Base-by-base conservation (phyloP, 2,329 filamentous ascomycete genomes). In the Ceratocystis destructans region DNA sequence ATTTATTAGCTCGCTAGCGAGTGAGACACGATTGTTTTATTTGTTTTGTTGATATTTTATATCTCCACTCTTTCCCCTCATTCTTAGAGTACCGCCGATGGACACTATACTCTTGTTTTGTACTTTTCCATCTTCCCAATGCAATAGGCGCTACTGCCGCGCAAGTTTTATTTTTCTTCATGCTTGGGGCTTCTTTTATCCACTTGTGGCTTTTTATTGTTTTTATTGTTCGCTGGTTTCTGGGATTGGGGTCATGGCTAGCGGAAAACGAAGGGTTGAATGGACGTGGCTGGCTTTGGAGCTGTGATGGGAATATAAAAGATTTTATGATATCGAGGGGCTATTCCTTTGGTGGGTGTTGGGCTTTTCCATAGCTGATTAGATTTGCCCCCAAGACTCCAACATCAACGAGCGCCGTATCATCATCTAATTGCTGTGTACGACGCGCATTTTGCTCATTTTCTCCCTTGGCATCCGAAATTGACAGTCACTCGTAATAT, bases 301-400 rank as follows among this genome's bases (percentile, higher is more conserved):
- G 37, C 46, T 53, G 41, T 33, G 64, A 65, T 65, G 64, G 53
- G 61, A 65, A 59, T 65, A 65, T 65, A 65, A 65, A 65, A 65
- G 41, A 59, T 31, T 33, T 25, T 25, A 15, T 59, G 55, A 59
- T 31, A 20, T 28, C 2, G 53, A 59, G 28, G 33, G 53, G 17
- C 22, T n/a, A 53, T 53, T 53, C 15, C 48, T 28, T 25, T 53
- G 1, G 48, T 25, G 48, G 25, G 48, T 53, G 15, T 53, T n/a
- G 55, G 10, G 22, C 28, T 59, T 17, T 31, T 59, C 31, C n/a
- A 31, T 59, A n/a, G 55, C n/a, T 59, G 15, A 20, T 37, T 33
- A n/a, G 15, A 7, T 59, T 37, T 3, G 37, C 37, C 28, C 25
- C 25, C 55, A 33, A 33, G 55, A 59, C 28, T 31, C 20, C 15